These are phyloP conservation scores for Tuber indicum DNA, from an alignment of 495 filamentous ascomycete genomes.

Conservation along the genomic window DNA sequence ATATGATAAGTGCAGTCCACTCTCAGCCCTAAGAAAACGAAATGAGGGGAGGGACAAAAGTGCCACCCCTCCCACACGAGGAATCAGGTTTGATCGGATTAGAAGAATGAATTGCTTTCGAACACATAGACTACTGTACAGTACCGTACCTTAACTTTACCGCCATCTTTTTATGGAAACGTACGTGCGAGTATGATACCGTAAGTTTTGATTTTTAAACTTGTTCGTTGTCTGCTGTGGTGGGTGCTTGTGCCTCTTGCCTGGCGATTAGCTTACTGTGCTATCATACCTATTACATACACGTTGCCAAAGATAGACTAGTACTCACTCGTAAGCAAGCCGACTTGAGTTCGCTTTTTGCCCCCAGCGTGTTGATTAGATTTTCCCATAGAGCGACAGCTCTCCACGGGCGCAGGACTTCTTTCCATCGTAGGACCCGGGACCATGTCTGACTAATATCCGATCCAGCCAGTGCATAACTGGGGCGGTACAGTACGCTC, in stretches of 20 bases:
- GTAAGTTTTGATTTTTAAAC: too few species aligned
- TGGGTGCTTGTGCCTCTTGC: neutral
- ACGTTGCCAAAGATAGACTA: too few species aligned
- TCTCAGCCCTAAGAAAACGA: neutral
- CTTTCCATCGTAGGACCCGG: too few species aligned
- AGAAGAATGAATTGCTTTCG: neutral
- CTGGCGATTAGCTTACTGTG: neutral
- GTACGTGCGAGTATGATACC: too few species aligned
- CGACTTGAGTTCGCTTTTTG: neutral
- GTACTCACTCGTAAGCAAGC: neutral
- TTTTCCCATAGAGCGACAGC: too few species aligned
- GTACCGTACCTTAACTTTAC: too few species aligned
- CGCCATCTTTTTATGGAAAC: neutral
- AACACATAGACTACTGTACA: too few species aligned
- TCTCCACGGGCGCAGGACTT: too few species aligned
- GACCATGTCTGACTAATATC: too few species aligned
- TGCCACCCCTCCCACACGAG: neutral
- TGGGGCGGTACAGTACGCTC: neutral
- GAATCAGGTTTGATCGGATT: neutral
- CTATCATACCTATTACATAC: too few species aligned
- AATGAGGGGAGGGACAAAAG: neutral
- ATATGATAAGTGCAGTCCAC: neutral
- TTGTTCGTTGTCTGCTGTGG: neutral
- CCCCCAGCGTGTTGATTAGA: too few species aligned
- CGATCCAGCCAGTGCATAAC: too few species aligned